phyloP scores from a whole-genome alignment of 768 basidiomycete genomes.

The Phaeotremella fagi region DNA sequence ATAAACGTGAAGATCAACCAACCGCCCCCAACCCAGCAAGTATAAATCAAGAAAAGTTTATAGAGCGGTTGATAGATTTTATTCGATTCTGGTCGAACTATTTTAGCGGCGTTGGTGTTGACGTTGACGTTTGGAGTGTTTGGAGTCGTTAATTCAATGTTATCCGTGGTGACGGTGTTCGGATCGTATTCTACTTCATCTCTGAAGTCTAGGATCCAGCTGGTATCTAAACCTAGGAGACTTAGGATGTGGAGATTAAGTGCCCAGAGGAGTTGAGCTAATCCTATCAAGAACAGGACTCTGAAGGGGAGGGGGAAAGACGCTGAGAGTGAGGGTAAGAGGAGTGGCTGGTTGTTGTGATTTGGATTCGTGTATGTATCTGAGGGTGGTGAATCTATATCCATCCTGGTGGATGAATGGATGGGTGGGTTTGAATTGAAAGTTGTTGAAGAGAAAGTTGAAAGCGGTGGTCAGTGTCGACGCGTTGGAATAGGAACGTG shows the following conservation, averaged over 20 bases:
- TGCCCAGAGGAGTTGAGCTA: slow-evolving; percentile 86
- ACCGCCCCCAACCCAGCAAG: slow-evolving; percentile 58
- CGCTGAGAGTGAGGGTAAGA: slow-evolving; percentile 44
- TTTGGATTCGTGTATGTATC: slow-evolving; percentile 8
- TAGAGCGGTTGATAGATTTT: slow-evolving; percentile 52
- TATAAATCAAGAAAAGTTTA: slow-evolving; percentile 61
- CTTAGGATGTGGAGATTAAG: slow-evolving; percentile 83
- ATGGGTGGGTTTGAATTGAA: neutral
- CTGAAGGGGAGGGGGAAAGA: slow-evolving; percentile 84
- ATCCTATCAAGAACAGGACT: slow-evolving; percentile 69
- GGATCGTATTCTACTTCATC: slow-evolving; percentile 12
- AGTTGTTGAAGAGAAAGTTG: neutral
- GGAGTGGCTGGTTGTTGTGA: slow-evolving; percentile 27
- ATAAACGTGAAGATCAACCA: slow-evolving; percentile 66
- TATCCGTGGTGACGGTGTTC: neutral
- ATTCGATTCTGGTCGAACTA: slow-evolving; percentile 16
- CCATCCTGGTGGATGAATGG: slow-evolving; percentile 25
- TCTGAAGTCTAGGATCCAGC: slow-evolving; percentile 60
- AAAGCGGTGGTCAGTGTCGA: neutral
- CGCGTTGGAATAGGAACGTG: neutral
- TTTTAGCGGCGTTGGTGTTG: neutral
- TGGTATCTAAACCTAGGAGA: slow-evolving; percentile 66
- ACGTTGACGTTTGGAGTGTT: neutral
- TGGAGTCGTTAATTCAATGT: neutral
- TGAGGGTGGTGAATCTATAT: slow-evolving; percentile 46